A percentile compares a stretch with the other conserved stretches of the same genome.
Conservation (phyloP, 2,329 filamentous ascomycete genomes). For the Beauveria sp. region DNA sequence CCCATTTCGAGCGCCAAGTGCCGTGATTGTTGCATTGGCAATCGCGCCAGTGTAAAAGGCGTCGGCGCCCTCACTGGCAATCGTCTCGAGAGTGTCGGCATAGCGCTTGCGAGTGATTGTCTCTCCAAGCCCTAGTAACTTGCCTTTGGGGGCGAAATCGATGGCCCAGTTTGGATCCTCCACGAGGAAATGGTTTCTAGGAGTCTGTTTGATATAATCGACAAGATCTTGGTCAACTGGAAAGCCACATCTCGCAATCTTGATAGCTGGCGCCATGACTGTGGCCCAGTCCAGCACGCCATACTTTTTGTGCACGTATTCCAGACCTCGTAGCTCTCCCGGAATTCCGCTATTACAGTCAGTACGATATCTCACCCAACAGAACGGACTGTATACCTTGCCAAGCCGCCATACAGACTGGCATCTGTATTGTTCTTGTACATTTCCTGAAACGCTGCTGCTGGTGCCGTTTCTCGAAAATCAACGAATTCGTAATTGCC, state of each 20-base stretch:
- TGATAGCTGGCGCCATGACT: slow-evolving; percentile 63
- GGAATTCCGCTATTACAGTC: slow-evolving; percentile 47
- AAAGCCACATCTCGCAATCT: slow-evolving; percentile 66
- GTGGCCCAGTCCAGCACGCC: slow-evolving; percentile 57
- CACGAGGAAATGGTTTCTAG: slow-evolving; percentile 54
- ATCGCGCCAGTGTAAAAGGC: slow-evolving; percentile 65
- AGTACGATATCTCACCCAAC: background rate
- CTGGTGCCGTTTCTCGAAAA: slow-evolving; percentile 78
- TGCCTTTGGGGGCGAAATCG: slow-evolving; percentile 76
- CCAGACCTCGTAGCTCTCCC: slow-evolving; percentile 64
- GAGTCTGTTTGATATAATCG: slow-evolving; percentile 53
- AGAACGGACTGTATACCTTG: slow-evolving; percentile 47
- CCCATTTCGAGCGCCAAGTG: slow-evolving; percentile 56
- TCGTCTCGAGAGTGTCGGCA: slow-evolving; percentile 63
- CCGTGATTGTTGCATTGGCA: slow-evolving; percentile 60
- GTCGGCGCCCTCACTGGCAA: slow-evolving; percentile 57
- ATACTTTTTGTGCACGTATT: slow-evolving; percentile 64
- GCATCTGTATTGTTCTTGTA: slow-evolving; percentile 59
- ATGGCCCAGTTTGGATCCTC: slow-evolving; percentile 69
- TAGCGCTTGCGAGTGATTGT: slow-evolving; percentile 68
- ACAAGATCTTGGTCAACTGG: slow-evolving; percentile 63
- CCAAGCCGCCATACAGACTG: slow-evolving; percentile 63
- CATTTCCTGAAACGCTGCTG: slow-evolving; percentile 73
- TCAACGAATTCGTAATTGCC: slow-evolving; percentile 73
- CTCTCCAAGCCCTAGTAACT: slow-evolving; percentile 57